These are phyloP conservation scores for Carex littledalei DNA, from an alignment of 176 grass and related monocot species.

Conservation along the genomic window DNA sequence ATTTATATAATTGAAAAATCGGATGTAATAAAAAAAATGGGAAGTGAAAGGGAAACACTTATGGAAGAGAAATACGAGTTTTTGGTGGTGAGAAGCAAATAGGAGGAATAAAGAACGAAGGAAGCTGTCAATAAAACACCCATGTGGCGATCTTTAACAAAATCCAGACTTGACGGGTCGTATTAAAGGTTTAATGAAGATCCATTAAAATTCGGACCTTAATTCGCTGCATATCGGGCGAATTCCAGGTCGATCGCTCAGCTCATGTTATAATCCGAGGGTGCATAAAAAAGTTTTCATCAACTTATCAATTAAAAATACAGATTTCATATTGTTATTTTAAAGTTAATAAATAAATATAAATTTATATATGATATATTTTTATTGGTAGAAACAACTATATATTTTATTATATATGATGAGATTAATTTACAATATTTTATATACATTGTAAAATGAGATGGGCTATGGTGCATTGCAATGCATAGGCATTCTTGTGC, in stretches of 20 bases:
- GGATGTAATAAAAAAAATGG: neutral
- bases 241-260: neutral
- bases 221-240: neutral
- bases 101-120: neutral
- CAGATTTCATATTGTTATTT: too few relatives aligned
- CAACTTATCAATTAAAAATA: too few relatives aligned
- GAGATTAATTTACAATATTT: too few relatives aligned
- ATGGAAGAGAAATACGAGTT: neutral
- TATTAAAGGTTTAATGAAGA: neutral
- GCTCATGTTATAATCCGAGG: too few relatives aligned
- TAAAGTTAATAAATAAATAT: too few relatives aligned
- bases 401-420: too few relatives aligned
- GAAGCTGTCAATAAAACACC: neutral
- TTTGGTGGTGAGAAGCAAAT: neutral
- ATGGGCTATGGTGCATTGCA: too few relatives aligned
- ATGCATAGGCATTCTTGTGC: too few relatives aligned
- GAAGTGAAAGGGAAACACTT: neutral
- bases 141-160: neutral
- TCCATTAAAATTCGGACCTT: neutral
- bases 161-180: neutral
- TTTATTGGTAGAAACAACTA: too few relatives aligned
- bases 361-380: too few relatives aligned
- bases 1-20: neutral
- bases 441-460: too few relatives aligned
- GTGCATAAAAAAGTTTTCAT: too few relatives aligned